These are phyloP conservation scores for Forsythia viridissima DNA, from an alignment of 257 asterid genomes.

Conservation along the genomic window DNA sequence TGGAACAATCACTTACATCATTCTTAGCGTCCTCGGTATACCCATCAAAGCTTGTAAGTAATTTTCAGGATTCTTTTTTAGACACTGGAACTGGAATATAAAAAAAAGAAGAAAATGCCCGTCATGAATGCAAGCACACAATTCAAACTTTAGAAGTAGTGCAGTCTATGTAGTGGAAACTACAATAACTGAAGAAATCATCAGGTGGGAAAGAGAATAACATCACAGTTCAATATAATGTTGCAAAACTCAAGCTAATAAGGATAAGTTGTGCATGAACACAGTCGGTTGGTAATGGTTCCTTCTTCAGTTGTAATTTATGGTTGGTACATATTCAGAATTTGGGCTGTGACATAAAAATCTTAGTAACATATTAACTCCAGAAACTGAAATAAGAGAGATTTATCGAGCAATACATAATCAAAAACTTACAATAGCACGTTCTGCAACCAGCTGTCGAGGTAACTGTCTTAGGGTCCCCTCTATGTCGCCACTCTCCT, in stretches of 20 bases:
- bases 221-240: background rate
- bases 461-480: slow-evolving; percentile 91
- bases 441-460: slow-evolving; percentile 85
- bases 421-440: slow-evolving; percentile 68
- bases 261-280: background rate
- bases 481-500: slow-evolving; percentile 75
- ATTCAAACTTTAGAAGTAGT: background rate
- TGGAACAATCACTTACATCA: slow-evolving; percentile 68
- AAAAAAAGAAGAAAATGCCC: slow-evolving; percentile 22
- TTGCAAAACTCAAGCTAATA: background rate
- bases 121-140: slow-evolving; percentile 14
- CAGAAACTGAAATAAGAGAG: background rate
- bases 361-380: background rate
- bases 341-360: background rate
- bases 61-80: slow-evolving; percentile 78
- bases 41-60: slow-evolving; percentile 84
- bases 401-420: slow-evolving; percentile 7
- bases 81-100: slow-evolving; percentile 63
- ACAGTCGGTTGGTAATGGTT: background rate
- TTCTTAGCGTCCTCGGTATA: slow-evolving; percentile 96
- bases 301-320: background rate
- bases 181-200: background rate
- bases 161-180: background rate
- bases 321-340: background rate
- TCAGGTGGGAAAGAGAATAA: background rate